Percentiles rank a stretch among this genome's conserved stretches.
Evolutionary conservation across 257 asterid genomes (phyloP).

Genomic region (Paulownia fortunei): DNA sequence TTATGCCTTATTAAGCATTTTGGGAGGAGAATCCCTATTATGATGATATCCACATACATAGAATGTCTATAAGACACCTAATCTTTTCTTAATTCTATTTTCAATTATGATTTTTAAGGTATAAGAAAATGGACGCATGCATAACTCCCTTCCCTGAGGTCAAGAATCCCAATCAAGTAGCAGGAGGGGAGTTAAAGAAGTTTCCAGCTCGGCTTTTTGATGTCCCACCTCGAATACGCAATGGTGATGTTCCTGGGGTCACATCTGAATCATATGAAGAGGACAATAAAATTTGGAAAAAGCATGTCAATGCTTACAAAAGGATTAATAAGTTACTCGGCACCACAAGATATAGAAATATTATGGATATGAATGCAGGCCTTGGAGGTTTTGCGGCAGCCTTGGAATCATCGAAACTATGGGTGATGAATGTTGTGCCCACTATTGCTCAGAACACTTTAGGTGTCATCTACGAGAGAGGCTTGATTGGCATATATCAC

Average conservation of each 20-base stretch:
- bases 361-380: slow-evolving; percentile 96
- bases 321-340: slow-evolving; percentile 60
- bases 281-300: slow-evolving; percentile 79
- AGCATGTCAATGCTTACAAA: slow-evolving; percentile 68
- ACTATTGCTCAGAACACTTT: slow-evolving; percentile 71
- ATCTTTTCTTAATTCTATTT: not conserved
- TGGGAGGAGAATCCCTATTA: not conserved
- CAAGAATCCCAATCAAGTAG: slow-evolving; percentile 50
- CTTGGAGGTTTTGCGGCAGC: slow-evolving; percentile 95
- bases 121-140: slow-evolving; percentile 80
- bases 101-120: slow-evolving; percentile 52
- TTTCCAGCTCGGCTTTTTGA: slow-evolving; percentile 84
- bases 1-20: not conserved
- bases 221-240: slow-evolving; percentile 75
- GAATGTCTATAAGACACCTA: not conserved
- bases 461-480: slow-evolving; percentile 79
- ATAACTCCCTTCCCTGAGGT: slow-evolving; percentile 75
- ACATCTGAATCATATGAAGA: slow-evolving; percentile 64
- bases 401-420: slow-evolving; percentile 71
- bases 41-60: not conserved
- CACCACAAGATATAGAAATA: slow-evolving; percentile 74
- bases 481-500: slow-evolving; percentile 90
- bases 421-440: slow-evolving; percentile 97
- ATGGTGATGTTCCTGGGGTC: slow-evolving; percentile 67
- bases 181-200: slow-evolving; percentile 71